Percentiles rank a stretch among this genome's conserved stretches.
phyloP scores from a whole-genome alignment of 139 green algal species.

The Chlamydomonas sp. region DNA sequence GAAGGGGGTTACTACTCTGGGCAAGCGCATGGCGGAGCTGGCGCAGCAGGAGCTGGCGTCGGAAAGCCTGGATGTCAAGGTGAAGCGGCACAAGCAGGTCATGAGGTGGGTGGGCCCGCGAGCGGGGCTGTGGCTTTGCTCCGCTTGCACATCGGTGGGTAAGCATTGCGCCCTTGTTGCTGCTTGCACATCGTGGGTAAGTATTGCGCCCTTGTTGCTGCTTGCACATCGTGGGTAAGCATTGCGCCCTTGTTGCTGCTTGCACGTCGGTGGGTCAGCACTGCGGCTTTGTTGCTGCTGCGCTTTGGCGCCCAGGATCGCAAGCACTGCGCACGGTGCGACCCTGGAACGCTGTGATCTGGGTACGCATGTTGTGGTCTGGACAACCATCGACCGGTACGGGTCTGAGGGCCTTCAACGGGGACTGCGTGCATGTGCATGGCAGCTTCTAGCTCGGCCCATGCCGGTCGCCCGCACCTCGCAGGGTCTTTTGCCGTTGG shows the following conservation, averaged over 20 bases:
- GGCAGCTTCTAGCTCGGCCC: no score
- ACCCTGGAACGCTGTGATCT: background rate
- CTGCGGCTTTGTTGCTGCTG: background rate
- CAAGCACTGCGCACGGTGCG: background rate
- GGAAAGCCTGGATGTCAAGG: slow-evolving; percentile 10
- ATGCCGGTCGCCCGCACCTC: no score
- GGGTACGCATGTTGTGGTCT: background rate
- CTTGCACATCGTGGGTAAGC: background rate
- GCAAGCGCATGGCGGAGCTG: background rate
- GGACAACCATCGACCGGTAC: no score
- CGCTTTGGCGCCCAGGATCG: background rate
- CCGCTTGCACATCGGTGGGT: background rate
- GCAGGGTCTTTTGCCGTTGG: no score
- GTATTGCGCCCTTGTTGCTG: background rate
- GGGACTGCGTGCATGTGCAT: no score
- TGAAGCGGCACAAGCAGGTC: background rate
- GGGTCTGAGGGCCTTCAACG: no score
- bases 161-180: background rate
- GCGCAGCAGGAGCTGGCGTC: background rate
- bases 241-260: background rate
- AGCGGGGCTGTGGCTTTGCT: background rate
- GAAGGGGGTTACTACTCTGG: background rate
- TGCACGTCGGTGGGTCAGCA: background rate
- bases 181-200: background rate
- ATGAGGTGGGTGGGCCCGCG: background rate